Percentiles rank a stretch among this genome's conserved stretches.
Conservation (phyloP, 352 stramenopile genomes). For the Stramenopiles sp. region DNA sequence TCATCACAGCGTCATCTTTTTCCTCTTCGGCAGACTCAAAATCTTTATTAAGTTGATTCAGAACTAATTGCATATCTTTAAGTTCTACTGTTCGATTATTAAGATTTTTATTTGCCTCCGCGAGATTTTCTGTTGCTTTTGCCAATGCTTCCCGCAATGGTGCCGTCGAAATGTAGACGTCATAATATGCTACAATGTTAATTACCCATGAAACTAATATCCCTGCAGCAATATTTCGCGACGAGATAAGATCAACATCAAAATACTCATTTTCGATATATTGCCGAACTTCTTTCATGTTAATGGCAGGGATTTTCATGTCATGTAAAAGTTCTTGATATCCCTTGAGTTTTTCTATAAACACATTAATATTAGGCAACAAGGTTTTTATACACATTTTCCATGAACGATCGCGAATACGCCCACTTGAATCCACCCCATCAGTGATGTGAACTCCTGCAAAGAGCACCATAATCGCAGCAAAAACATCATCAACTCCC, state of each 20-base stretch:
- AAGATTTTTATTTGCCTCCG: constrained; percentile 45
- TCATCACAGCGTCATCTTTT: constrained; percentile 58
- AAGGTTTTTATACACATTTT: constrained; percentile 68
- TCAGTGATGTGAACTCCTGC: constrained; percentile 66
- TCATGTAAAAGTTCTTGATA: constrained; percentile 73
- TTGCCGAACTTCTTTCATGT: constrained; percentile 68
- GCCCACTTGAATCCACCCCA: constrained; percentile 65
- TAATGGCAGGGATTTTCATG: constrained; percentile 40
- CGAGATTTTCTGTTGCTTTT: constrained; percentile 48
- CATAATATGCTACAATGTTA: constrained; percentile 84
- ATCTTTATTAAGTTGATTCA: constrained; percentile 51
- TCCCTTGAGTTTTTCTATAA: constrained; percentile 58
- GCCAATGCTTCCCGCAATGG: constrained; percentile 52
- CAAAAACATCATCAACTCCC: constrained; percentile 80
- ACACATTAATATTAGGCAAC: constrained; percentile 66
- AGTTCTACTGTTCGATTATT: constrained; percentile 29
- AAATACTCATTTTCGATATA: constrained; percentile 70
- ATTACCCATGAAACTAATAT: constrained; percentile 65
- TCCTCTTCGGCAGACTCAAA: constrained; percentile 46
- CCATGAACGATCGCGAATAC: constrained; percentile 62
- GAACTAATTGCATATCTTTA: constrained; percentile 52
- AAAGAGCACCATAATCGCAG: constrained; percentile 57
- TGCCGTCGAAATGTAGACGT: constrained; percentile 67
- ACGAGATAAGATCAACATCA: constrained; percentile 59
- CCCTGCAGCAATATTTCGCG: constrained; percentile 65